Percentiles rank a stretch among this genome's conserved stretches.
phyloP scores from a whole-genome alignment of 2,329 filamentous ascomycete species.

The Cladophialophora chaetospira region DNA sequence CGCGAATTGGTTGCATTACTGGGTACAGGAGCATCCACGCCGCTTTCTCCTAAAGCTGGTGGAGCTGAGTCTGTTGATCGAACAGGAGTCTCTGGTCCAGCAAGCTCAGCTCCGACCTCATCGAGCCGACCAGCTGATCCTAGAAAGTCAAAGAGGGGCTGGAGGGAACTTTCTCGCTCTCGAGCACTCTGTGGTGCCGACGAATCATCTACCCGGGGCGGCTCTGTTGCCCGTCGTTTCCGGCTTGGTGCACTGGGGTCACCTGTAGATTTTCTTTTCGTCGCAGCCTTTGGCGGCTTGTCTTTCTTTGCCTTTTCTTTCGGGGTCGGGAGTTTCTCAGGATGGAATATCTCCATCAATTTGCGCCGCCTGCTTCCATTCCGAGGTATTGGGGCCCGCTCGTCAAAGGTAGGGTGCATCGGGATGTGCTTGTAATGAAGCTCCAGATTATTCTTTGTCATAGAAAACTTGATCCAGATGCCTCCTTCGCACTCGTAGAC shows the following conservation, averaged over 20 bases:
- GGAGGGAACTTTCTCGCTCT: slow-evolving; percentile 16
- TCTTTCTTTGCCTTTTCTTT: background rate
- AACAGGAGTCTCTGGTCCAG: background rate
- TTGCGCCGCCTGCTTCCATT: slow-evolving; percentile 25
- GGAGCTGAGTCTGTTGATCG: background rate
- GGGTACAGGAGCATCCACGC: background rate
- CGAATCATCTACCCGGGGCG: background rate
- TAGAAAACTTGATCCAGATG: slow-evolving; percentile 32
- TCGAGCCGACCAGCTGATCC: slow-evolving; percentile 22
- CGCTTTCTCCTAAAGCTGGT: background rate
- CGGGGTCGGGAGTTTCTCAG: slow-evolving; percentile 19
- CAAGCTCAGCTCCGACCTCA: background rate
- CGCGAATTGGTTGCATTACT: background rate
- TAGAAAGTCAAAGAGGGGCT: slow-evolving; percentile 31
- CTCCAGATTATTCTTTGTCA: slow-evolving; percentile 30
- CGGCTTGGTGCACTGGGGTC: background rate
- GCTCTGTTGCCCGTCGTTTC: slow-evolving; percentile 18
- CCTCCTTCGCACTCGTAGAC: slow-evolving; percentile 31
- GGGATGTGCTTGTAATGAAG: slow-evolving; percentile 32
- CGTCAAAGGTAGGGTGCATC: slow-evolving; percentile 30
- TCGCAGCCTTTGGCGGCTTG: slow-evolving; percentile 7
- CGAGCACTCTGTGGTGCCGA: slow-evolving; percentile 1
- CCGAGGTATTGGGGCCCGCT: slow-evolving; percentile 29
- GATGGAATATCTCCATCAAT: slow-evolving; percentile 30
- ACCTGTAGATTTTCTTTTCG: slow-evolving; percentile 7